Conservation (phyloP, 169 alveolate species). For the Eimeria necatrix region DNA sequence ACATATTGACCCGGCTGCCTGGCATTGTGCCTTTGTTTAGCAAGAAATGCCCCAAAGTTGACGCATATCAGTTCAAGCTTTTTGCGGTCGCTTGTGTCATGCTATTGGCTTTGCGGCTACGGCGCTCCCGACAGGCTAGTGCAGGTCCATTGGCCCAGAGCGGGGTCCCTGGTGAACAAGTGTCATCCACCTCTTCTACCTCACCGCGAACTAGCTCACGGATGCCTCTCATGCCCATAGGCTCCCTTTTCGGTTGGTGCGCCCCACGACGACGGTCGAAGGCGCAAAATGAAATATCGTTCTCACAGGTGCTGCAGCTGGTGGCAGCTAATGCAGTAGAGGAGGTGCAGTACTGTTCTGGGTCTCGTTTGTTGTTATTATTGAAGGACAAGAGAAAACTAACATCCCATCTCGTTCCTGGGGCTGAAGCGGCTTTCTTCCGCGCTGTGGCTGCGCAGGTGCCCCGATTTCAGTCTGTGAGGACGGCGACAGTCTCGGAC, state of each 20-base stretch:
- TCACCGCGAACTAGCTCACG: not conserved
- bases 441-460: conserved; percentile 49
- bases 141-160: not conserved
- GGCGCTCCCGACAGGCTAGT: not conserved
- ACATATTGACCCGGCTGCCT: too few species aligned
- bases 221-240: not conserved
- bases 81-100: not conserved
- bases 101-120: conserved; percentile 17
- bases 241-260: not conserved
- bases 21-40: too few species aligned
- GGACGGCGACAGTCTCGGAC: not conserved
- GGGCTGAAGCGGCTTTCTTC: conserved; percentile 51
- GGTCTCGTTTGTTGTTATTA: conserved; percentile 24
- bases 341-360: conserved; percentile 49
- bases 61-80: too few species aligned
- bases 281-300: not conserved
- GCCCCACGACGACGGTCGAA: not conserved
- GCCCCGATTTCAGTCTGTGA: conserved; percentile 43
- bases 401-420: conserved; percentile 34
- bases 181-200: too few species aligned
- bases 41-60: too few species aligned
- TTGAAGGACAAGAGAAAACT: conserved; percentile 13
- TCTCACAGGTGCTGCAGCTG: conserved; percentile 47
- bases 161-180: not conserved
- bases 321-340: conserved; percentile 9